Percentiles rank a stretch among this genome's conserved stretches.
Conservation (phyloP, 768 basidiomycete genomes). For the Termitomyces heimii region DNA sequence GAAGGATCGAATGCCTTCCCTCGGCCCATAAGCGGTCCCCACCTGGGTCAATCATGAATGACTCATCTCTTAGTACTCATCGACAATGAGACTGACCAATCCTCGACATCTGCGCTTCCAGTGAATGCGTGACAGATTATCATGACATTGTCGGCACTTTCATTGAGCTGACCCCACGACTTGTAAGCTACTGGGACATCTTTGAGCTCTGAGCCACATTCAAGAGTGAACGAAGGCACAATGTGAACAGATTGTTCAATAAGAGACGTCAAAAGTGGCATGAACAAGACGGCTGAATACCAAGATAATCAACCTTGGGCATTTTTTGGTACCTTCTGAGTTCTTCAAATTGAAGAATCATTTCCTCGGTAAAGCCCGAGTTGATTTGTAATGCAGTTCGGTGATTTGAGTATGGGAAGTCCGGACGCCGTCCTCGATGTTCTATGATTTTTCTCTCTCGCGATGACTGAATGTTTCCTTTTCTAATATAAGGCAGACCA, state of each 20-base stretch:
- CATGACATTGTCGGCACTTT: constrained; percentile 82
- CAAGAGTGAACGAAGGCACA: constrained; percentile 76
- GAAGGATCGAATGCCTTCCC: constrained; percentile 87
- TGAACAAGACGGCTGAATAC: not conserved
- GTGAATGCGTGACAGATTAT: constrained; percentile 98
- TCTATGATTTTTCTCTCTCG: no score
- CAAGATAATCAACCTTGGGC: not conserved
- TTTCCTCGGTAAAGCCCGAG: not conserved
- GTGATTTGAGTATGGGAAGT: no score
- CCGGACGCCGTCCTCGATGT: no score
- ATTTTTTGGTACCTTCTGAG: no score
- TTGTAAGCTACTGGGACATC: constrained; percentile 92
- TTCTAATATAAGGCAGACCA: no score
- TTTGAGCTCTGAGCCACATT: constrained; percentile 67
- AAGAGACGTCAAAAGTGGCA: constrained; percentile 18
- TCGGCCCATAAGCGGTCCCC: constrained; percentile 92
- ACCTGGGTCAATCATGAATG: constrained; percentile 47
- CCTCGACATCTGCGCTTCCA: constrained; percentile 94
- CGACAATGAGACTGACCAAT: constrained; percentile 65
- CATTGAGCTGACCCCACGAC: constrained; percentile 91
- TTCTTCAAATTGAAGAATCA: not conserved
- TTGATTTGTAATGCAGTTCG: not conserved
- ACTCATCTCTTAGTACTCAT: not conserved
- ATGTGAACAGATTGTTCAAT: constrained; percentile 40
- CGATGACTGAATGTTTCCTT: no score